Base-by-base conservation (phyloP, 192 early-diverging fungal genomes). In the Backusella parvicylindrica region DNA sequence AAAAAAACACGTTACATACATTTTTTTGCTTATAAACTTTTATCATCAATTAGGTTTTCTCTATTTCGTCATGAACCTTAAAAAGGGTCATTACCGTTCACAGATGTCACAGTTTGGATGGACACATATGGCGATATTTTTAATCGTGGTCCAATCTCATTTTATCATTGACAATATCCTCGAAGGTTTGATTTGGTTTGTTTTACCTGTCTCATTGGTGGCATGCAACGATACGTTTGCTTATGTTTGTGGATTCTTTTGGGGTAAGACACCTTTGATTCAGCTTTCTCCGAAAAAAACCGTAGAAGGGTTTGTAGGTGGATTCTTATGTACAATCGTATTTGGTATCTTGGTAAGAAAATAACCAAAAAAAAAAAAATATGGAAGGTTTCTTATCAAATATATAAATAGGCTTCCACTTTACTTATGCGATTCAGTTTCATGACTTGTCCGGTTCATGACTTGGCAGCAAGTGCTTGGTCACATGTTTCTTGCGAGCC, bases 151-250 rank as follows among this genome's bases (percentile, higher is more conserved):
- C 74, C 94, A 96, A 81, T 94, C 92, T 75, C 96, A 98, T 80
- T 97, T 95, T 77, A 95, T 97, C 80, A 90, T 98, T 80, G 95
- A 97, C 80, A 98, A 98, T 82, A 95, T 98, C 78, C 94, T 99
- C 77, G 95, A 97, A 82, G 97, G 97, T 60, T 86, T 98, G 79
- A 93, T 98, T 71, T 98, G 97, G 97, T 97, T 99, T 86, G 84
- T 99, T 68, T 74, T 99, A 53, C 97, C 97, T 0, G 91, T 87
- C 0, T 87, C 90, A 31, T 81, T 97, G 47, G 96, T 99, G 35
- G 94, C 97, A 75, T 89, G 90, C 75, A 99, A 99, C 84, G 97
- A 99, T 76, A 95, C 97, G 60, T 92, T 92, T 72, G 97, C 97
- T 5, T 99, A 99, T 77, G 85, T 97, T 35, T 96, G 91, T 84